Conservation (phyloP, 2,329 filamentous ascomycete species). For the Microdochium nivale region DNA sequence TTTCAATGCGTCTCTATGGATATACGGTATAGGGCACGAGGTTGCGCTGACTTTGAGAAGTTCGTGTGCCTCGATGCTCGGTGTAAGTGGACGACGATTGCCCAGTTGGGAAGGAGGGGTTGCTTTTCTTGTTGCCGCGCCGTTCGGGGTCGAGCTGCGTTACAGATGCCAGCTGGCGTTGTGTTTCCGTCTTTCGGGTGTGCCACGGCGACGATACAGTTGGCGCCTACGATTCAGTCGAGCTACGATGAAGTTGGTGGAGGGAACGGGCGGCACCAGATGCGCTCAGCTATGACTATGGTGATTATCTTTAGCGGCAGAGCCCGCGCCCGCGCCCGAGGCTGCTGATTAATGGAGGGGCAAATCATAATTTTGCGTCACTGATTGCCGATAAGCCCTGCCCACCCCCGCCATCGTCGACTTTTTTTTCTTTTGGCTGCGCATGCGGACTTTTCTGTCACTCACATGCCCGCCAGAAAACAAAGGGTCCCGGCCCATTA, state of each 20-base stretch:
- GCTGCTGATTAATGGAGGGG: conserved; percentile 33
- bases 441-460: not conserved
- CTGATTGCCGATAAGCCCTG: conserved; percentile 9
- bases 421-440: conserved; percentile 11
- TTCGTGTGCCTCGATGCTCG: not conserved
- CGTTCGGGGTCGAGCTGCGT: not conserved
- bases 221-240: not conserved
- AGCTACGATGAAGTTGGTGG: not conserved
- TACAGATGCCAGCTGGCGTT: not conserved
- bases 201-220: not conserved
- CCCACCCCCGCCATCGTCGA: conserved; percentile 17
- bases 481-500: not conserved
- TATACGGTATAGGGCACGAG: not conserved
- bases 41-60: not conserved
- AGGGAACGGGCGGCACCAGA: not conserved
- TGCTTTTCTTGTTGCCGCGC: not conserved
- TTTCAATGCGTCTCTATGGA: not conserved
- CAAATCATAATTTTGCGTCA: conserved; percentile 32
- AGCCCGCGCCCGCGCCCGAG: not conserved
- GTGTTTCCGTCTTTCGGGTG: not conserved
- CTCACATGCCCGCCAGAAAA: not conserved
- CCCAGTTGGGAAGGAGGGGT: not conserved
- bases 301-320: not conserved
- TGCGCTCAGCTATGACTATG: not conserved
- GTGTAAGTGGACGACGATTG: not conserved